These are phyloP conservation scores for Leptomonas seymouri DNA, from an alignment of 208 protist species.

Conservation along the genomic window DNA sequence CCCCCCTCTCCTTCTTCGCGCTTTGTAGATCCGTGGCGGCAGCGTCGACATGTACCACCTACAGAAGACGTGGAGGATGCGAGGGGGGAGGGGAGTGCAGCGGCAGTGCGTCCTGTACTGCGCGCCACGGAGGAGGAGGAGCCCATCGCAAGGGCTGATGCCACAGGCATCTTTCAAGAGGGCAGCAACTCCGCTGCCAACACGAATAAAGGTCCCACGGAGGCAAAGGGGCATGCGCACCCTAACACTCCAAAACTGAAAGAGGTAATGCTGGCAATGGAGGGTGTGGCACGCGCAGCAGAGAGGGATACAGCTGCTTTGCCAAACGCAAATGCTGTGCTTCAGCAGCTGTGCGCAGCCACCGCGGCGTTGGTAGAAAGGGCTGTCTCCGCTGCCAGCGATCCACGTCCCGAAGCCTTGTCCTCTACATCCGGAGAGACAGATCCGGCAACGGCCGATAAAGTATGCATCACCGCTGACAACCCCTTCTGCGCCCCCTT, in stretches of 20 bases:
- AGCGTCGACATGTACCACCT: neutral
- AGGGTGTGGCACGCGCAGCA: constrained; percentile 4
- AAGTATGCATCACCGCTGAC: neutral
- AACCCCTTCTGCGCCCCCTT: constrained; percentile 15
- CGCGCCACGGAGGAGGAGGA: neutral
- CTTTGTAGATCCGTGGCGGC: constrained; percentile 1
- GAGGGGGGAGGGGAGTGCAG: neutral
- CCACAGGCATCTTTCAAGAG: constrained; percentile 8
- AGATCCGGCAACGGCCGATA: neutral
- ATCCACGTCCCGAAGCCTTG: too few relatives aligned
- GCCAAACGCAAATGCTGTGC: neutral
- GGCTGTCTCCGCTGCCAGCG: neutral
- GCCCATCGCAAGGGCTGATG: neutral
- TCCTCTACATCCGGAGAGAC: constrained; percentile 1
- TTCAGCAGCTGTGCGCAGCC: constrained; percentile 8
- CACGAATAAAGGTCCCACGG: neutral
- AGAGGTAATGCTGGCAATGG: constrained; percentile 1
- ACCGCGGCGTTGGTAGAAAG: constrained; percentile 7
- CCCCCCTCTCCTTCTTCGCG: neutral
- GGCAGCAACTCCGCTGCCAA: neutral
- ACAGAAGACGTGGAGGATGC: neutral
- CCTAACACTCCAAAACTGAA: neutral
- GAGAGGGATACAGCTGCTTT: neutral
- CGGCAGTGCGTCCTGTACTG: neutral
- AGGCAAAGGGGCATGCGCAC: neutral